Evolutionary conservation across 2,329 filamentous ascomycete species (phyloP), one percentile per base, ranked within the genome.

Genomic region (Fusarium metavorans): DNA sequence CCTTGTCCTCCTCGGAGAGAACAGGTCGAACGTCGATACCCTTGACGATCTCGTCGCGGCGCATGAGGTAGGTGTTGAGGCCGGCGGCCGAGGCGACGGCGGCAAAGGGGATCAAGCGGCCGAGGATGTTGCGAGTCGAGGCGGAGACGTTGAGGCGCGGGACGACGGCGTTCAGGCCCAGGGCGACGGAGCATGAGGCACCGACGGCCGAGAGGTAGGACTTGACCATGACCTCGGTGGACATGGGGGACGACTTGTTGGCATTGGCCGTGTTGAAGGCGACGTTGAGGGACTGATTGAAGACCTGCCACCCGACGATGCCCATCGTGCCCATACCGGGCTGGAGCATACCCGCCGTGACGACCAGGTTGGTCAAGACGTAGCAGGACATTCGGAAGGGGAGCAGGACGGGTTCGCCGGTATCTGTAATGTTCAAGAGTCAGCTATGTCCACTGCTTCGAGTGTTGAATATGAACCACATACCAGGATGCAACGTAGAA

Each of bases 381-480:
- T 97, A 99, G 85, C 90, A 94, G 61, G 96, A 98, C 97, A 99
- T 99, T 82, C 97, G 94, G 83, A 98, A 98, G 23, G 97, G 97
- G 20, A 99, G 89, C 78, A 98, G 91, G 73, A 99, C 95, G 57
- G 96, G 93, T 82, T 95, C 88, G 76, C 97, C 97, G 20, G 95
- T 98, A 84, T 99, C 97, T 97, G 59, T 23, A 63, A 32, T n/a
- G 18, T 20, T 52, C n/a, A 41, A 20, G 56, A 32, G 54, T 72
- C 66, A 79, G 73, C 66, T 67, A 48, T 43, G 32, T 39, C 71
- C 56, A 64, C 34, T 8, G 37, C 60, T 27, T 14, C 54, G 41
- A 52, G 57, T 41, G 20, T 23, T 20, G 34, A 20, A n/a, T 23
- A 41, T 23, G 41, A 18, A 35, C 50, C 25, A 64, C 88, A 76